Evolutionary conservation across 495 filamentous ascomycete species (phyloP).

Genomic region (Chaetomium fimeti): DNA sequence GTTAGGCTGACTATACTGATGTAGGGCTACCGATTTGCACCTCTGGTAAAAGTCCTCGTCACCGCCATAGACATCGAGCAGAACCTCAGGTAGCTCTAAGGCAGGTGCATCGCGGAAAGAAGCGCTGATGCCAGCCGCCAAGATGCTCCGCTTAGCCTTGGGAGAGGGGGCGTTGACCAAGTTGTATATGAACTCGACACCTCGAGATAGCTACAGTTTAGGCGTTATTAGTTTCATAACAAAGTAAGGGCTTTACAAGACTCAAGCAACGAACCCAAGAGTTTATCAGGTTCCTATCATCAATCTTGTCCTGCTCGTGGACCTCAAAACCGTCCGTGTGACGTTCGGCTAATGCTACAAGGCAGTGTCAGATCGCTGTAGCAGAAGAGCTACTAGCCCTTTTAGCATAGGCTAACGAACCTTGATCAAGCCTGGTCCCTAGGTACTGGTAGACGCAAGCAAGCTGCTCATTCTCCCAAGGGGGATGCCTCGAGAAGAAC

Average conservation of each 20-base stretch:
- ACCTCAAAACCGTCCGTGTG: too few species aligned
- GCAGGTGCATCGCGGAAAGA: not conserved
- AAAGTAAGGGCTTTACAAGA: not conserved
- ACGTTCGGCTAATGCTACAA: not conserved
- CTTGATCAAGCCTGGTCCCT: not conserved
- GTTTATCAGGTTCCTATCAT: too few species aligned
- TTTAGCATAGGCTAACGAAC: not conserved
- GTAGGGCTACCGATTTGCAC: not conserved
- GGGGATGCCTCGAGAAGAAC: conserved; percentile 1
- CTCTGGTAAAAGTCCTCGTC: not conserved
- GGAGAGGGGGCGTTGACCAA: conserved; percentile 1
- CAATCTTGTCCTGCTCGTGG: too few species aligned
- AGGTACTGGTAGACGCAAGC: not conserved
- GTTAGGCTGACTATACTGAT: conserved; percentile 4
- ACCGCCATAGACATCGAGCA: not conserved
- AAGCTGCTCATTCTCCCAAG: conserved; percentile 7
- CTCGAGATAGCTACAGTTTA: not conserved
- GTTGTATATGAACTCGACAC: not conserved
- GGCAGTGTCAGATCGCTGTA: not conserved
- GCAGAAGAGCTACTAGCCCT: not conserved
- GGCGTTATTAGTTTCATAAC: not conserved
- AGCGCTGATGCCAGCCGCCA: not conserved
- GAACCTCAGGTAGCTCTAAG: not conserved
- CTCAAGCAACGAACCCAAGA: too few species aligned
- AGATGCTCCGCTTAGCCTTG: not conserved